Evolutionary conservation across 257 asterid species (phyloP), one percentile per base, ranked within the genome.

Genomic region (Fraxinus americana): DNA sequence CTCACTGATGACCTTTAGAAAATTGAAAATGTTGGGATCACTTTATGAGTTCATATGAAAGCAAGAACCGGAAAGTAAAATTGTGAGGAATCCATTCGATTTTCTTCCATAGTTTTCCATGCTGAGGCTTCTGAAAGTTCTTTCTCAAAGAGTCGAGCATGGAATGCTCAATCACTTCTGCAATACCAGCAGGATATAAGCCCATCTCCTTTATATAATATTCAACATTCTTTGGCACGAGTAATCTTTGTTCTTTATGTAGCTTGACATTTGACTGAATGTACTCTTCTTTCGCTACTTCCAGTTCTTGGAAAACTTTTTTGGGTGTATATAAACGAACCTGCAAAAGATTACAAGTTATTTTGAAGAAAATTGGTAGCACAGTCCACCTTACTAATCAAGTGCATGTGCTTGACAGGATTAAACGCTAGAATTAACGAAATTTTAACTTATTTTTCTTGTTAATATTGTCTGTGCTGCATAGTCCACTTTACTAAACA

Each of bases 211-310:
- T 95, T 4, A 79, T 82, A 80, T 75, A 93, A 78, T 77, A 78
- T 13, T 95, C 97, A 73, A 95, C 91, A 7, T 86, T 91, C 82
- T 91, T 95, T 0, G 99, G 98, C 19, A 95, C 71, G 36, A 83
- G 69, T 79, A 95, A 34, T 70, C 88, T 95, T 48, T 85, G 85
- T 70, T 93, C 98, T 73, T 90, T 91, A 16, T 93, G 91, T 73
- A 83, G 23, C 83, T 72, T 91, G 65, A 84, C 66, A 73, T 83
- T 90, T 82, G 87, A 87, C 70, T 89, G 95, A 67, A 95, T 84
- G 85, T 93, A 91, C 83, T 95, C 98, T 80, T 95, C 99, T 87
- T 93, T 95, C 11, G 97, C 97, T 77, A 91, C 86, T 82, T 95
- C 99, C 7, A 95, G 91, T 71, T 93, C 98, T 69, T 93, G 90